Evolutionary conservation across 371 early-diverging fungal species (phyloP).

Genomic region (Parasitella parasitica): DNA sequence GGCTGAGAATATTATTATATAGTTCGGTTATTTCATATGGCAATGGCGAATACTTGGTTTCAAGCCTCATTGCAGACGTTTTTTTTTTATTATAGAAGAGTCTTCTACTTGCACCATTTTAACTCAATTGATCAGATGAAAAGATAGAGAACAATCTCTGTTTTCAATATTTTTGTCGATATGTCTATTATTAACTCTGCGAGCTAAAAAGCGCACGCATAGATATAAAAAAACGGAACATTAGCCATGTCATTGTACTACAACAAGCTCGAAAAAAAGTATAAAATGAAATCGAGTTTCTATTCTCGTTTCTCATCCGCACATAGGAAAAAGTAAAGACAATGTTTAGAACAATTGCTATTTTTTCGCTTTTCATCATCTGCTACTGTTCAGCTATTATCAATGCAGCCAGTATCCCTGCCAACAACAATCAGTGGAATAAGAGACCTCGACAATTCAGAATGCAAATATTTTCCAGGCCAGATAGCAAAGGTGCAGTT

Average conservation of each 20-base stretch:
- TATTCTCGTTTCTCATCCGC: not conserved
- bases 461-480: conserved; percentile 26
- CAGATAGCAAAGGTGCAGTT: conserved; percentile 20
- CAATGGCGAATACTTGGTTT: not conserved
- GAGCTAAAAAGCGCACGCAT: not conserved
- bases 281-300: not conserved
- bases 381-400: not conserved
- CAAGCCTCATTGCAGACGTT: not conserved
- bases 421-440: conserved; percentile 14
- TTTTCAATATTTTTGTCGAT: not conserved
- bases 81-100: too few relatives aligned
- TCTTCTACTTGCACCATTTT: too few relatives aligned
- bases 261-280: not conserved
- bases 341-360: not conserved
- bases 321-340: not conserved
- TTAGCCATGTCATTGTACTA: not conserved
- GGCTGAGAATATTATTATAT: not conserved
- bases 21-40: not conserved
- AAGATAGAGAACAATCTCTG: not conserved
- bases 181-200: not conserved
- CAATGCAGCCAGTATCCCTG: not conserved
- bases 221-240: not conserved
- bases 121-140: not conserved
- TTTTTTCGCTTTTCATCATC: not conserved
- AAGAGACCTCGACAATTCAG: conserved; percentile 26